phyloP scores from a whole-genome alignment of 1,284 basidiomycete genomes.

The Erythrobasidium hasegawianum region DNA sequence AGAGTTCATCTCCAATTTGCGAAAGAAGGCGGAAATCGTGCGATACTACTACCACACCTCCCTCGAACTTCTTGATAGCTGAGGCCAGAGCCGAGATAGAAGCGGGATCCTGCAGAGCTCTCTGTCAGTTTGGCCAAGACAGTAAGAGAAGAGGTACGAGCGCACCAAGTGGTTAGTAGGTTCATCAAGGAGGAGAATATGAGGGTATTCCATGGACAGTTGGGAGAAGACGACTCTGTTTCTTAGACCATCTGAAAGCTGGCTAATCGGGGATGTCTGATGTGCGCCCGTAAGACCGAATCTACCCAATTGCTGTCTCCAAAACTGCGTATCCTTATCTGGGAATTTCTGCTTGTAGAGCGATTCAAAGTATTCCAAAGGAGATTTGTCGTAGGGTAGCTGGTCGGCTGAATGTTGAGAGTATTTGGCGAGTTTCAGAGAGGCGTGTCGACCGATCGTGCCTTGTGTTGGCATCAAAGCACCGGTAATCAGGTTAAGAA shows the following conservation, averaged over 20 bases:
- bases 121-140: too few species aligned
- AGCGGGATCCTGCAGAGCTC: slow-evolving; percentile 73
- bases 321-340: slow-evolving; percentile 88
- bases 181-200: slow-evolving; percentile 52
- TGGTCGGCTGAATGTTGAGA: slow-evolving; percentile 99
- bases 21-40: slow-evolving; percentile 82
- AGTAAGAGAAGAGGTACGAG: too few species aligned
- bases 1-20: slow-evolving; percentile 93
- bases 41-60: slow-evolving; percentile 95
- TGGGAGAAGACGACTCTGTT: slow-evolving; percentile 88
- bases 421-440: slow-evolving; percentile 77
- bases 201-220: slow-evolving; percentile 56
- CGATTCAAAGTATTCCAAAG: slow-evolving; percentile 89
- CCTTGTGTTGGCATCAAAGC: slow-evolving; percentile 76
- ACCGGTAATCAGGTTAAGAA: slow-evolving; percentile 90
- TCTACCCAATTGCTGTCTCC: slow-evolving; percentile 88
- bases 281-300: slow-evolving; percentile 93
- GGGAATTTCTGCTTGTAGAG: slow-evolving; percentile 81
- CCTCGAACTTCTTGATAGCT: slow-evolving; percentile 95
- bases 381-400: slow-evolving; percentile 85
- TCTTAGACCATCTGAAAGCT: slow-evolving; percentile 90
- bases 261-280: slow-evolving; percentile 87
- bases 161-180: slow-evolving; percentile 83
- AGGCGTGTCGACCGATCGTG: slow-evolving; percentile 79
- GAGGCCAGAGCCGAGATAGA: slow-evolving; percentile 91